A percentile compares a stretch with the other conserved stretches of the same genome.
Evolutionary conservation across 2,329 filamentous ascomycete genomes (phyloP).

Genomic region (Aspergillus tubingensis): DNA sequence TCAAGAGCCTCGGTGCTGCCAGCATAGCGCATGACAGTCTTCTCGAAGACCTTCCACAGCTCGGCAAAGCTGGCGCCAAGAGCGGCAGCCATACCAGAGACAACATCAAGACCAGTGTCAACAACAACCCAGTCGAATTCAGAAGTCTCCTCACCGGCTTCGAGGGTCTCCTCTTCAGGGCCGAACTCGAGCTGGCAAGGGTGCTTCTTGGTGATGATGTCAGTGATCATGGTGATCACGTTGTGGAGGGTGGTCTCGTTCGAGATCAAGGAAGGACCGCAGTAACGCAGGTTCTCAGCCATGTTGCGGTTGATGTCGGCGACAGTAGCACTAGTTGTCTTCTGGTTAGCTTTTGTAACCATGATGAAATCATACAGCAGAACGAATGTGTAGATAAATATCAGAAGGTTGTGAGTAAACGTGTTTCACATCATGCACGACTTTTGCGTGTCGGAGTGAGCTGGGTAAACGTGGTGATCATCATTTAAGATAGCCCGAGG

Average conservation of each 20-base stretch:
- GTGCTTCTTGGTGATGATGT: conserved; percentile 86
- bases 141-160: conserved; percentile 75
- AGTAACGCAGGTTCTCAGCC: conserved; percentile 84
- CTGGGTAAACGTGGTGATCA: conserved; percentile 95
- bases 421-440: conserved; percentile 86
- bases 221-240: conserved; percentile 71
- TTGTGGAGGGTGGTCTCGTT: conserved; percentile 73
- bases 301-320: conserved; percentile 95
- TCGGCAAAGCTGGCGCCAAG: conserved; percentile 80
- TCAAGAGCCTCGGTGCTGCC: conserved; percentile 84
- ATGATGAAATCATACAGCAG: conserved; percentile 19
- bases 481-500: conserved; percentile 56
- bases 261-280: conserved; percentile 80
- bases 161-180: conserved; percentile 73
- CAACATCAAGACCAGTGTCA: conserved; percentile 88
- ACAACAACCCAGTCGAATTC: conserved; percentile 98
- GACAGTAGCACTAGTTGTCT: conserved; percentile 68
- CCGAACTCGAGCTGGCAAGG: conserved; percentile 89
- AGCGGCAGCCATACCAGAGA: conserved; percentile 79
- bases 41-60: conserved; percentile 95
- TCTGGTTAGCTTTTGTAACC: conserved; percentile 46
- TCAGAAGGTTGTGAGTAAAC: conserved; percentile 51
- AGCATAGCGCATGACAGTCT: conserved; percentile 83
- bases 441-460: conserved; percentile 92
- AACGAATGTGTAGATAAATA: conserved; percentile 32